Evolutionary conservation across 1,284 basidiomycete species (phyloP).

Genomic region (Phaffia rhodozyma): DNA sequence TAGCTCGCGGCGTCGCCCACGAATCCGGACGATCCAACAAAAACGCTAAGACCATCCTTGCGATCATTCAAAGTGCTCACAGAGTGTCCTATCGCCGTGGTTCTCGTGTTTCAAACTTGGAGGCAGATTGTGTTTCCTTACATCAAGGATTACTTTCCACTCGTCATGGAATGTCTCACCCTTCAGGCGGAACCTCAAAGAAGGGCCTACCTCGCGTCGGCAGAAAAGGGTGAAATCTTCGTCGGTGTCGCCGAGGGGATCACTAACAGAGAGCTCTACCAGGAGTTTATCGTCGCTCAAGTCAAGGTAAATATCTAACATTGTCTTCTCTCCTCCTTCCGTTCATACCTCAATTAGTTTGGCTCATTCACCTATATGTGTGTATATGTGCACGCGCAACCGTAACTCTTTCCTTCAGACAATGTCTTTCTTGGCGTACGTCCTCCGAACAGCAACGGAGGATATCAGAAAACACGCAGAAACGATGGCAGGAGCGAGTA

Average conservation of each 20-base stretch:
- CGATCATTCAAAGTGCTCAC: slow-evolving; percentile 89
- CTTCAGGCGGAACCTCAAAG: slow-evolving; percentile 81
- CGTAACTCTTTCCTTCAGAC: slow-evolving; percentile 45
- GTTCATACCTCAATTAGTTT: background rate
- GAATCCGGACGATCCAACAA: slow-evolving; percentile 11
- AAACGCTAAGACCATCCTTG: slow-evolving; percentile 50
- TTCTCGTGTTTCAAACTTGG: slow-evolving; percentile 78
- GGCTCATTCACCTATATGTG: background rate
- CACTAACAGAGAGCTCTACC: slow-evolving; percentile 65
- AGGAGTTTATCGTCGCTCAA: slow-evolving; percentile 83
- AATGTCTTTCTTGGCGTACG: slow-evolving; percentile 85
- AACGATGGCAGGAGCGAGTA: slow-evolving; percentile 63
- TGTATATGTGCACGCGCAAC: background rate
- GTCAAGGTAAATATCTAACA: slow-evolving; percentile 54
- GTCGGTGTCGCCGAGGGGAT: slow-evolving; percentile 67
- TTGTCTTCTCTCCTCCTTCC: background rate
- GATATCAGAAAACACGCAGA: slow-evolving; percentile 69
- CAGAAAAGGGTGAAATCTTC: slow-evolving; percentile 67
- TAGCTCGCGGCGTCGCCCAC: slow-evolving; percentile 6
- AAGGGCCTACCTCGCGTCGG: slow-evolving; percentile 64
- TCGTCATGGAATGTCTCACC: slow-evolving; percentile 50
- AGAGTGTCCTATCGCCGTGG: slow-evolving; percentile 87
- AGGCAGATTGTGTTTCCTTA: slow-evolving; percentile 51
- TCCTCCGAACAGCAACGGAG: slow-evolving; percentile 60
- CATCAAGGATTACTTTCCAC: slow-evolving; percentile 60